Conservation (phyloP, 768 basidiomycete species). For the Boletus pseudopeckii region DNA sequence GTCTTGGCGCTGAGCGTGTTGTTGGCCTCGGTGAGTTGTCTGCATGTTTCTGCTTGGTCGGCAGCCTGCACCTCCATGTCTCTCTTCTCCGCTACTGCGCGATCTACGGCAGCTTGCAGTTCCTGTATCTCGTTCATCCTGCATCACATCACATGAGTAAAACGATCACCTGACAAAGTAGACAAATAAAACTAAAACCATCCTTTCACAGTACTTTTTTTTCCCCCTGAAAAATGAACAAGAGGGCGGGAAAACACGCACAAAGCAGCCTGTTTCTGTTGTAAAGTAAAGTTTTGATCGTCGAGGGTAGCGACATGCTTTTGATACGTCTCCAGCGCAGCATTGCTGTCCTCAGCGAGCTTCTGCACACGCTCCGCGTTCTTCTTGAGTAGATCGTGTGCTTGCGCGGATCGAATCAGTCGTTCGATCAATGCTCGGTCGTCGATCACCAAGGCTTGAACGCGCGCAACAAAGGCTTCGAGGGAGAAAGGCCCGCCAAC, state of each 20-base stretch:
- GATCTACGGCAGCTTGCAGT: conserved; percentile 61
- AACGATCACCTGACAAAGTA: not conserved
- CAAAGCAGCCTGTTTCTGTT: conserved; percentile 54
- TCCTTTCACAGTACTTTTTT: not conserved
- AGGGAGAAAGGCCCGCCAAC: conserved; percentile 50
- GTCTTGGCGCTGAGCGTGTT: conserved; percentile 69
- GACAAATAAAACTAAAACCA: not conserved
- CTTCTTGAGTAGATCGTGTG: conserved; percentile 87
- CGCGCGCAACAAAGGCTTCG: conserved; percentile 72
- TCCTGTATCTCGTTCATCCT: conserved; percentile 67
- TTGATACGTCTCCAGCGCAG: conserved; percentile 85
- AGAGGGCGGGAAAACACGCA: conserved; percentile 36
- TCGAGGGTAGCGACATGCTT: conserved; percentile 80
- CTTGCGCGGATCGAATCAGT: conserved; percentile 79
- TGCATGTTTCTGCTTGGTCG: conserved; percentile 70
- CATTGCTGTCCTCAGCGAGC: conserved; percentile 77
- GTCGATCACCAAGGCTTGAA: conserved; percentile 79
- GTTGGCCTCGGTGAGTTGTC: conserved; percentile 77
- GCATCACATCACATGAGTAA: conserved; percentile 1
- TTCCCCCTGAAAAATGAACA: not conserved
- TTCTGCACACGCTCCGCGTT: conserved; percentile 91
- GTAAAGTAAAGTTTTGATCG: conserved; percentile 59
- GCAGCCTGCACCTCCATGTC: conserved; percentile 65
- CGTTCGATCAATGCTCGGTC: conserved; percentile 83
- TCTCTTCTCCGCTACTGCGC: conserved; percentile 56